Base-by-base conservation (phyloP, 805 yeast genomes). In the Hanseniaspora thailandica region DNA sequence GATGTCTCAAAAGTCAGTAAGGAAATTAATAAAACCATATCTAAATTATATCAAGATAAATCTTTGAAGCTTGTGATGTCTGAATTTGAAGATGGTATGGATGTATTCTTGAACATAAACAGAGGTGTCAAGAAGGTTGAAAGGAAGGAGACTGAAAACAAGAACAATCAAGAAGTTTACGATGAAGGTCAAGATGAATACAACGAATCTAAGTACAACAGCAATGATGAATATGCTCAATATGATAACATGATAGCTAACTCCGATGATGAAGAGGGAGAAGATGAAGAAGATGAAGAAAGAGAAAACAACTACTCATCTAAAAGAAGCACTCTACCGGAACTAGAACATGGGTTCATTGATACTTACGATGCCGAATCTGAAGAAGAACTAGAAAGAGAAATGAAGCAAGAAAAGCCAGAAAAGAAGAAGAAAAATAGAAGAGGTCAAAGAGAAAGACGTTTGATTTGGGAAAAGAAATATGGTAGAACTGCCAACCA, bases 391-490 rank as follows among this genome's bases (percentile, higher is more conserved):
- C 71, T 66, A 31, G 74, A 71, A 33, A 74, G 72, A 60, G 79
- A 81, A 1, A 66, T 59, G 41, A 59, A 63, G 63, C 64, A 62
- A 49, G 58, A 60, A n/a, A 56, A 63, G 20, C 60, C 58, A 5
- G 56, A 76, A 28, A 74, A 73, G 19, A 69, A 67, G 57, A 76
- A 90, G 57, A 87, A 88, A 61, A 93, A 93, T 66, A 76, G 98
- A 69, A 80, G 97, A 66, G 98, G 98, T 25, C 98, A 93, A 71
- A 76, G 97, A 56, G 98, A 97, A 1, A 81, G 98, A 70, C 93
- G 90, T 66, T 84, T 85, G 72, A 87, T 93, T 50, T 93, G 97
- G 97, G 98, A 88, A 64, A 71, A 77, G 69, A 90, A 93, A 66
- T 93, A 74, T 64, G 97, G 97, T 26, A 66, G 66, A 19, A 70